These are phyloP conservation scores for Oxytropis ochrocephala DNA, from an alignment of 306 rosid genomes.

Conservation along the genomic window DNA sequence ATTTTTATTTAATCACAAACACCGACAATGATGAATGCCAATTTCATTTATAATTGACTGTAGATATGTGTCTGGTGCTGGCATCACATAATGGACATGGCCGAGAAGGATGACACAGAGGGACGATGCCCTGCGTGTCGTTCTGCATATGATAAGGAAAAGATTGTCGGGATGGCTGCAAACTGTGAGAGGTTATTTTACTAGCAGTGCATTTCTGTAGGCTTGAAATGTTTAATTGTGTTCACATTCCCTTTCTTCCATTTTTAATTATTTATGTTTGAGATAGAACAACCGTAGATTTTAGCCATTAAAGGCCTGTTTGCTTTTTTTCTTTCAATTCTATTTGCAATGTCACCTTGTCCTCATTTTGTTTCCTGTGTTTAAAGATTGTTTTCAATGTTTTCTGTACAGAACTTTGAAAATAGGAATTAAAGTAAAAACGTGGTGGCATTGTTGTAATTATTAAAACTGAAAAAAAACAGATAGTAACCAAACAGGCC, in stretches of 20 bases:
- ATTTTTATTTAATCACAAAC: not conserved
- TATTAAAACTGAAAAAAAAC: not conserved
- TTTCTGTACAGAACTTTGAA: not conserved
- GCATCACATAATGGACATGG: conserved; percentile 98
- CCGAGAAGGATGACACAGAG: conserved; percentile 88
- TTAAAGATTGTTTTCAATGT: not conserved
- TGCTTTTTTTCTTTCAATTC: not conserved
- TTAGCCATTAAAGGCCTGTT: not conserved
- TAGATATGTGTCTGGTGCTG: conserved; percentile 99
- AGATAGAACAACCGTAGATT: not conserved
- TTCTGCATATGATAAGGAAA: conserved; percentile 82
- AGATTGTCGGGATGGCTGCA: conserved; percentile 92
- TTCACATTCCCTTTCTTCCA: not conserved
- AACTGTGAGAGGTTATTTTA: conserved; percentile 69
- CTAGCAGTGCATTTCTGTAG: conserved; percentile 10
- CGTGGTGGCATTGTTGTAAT: not conserved
- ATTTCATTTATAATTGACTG: conserved; percentile 4
- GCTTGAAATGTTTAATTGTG: not conserved
- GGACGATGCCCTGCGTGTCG: conserved; percentile 99
- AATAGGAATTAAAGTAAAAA: not conserved
- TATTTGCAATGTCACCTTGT: not conserved
- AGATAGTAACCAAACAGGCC: not conserved
- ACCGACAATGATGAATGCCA: not conserved
- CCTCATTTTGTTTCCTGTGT: not conserved
- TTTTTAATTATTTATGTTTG: not conserved